A percentile compares a stretch with the other conserved stretches of the same genome.
Conservation (phyloP, 208 protist species). For the Strigomonas culicis region DNA sequence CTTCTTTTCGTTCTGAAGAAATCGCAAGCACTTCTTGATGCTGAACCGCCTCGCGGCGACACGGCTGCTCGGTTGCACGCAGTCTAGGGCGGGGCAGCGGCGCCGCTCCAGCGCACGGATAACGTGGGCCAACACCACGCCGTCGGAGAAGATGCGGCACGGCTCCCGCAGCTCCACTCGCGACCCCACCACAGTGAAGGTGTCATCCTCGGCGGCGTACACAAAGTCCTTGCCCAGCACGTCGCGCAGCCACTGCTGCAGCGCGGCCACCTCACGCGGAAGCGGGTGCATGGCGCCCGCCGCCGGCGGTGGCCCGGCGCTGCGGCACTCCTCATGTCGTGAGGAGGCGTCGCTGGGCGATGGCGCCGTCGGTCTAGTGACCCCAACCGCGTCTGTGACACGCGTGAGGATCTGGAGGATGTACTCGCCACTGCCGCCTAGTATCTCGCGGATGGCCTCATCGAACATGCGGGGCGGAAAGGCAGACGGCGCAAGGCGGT, state of each 20-base stretch:
- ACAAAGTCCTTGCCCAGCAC: slow-evolving; percentile 38
- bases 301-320: neutral
- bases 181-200: slow-evolving; percentile 21
- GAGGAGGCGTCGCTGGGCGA: neutral
- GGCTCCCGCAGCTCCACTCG: slow-evolving; percentile 8
- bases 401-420: slow-evolving; percentile 37
- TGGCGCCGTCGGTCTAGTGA: no score
- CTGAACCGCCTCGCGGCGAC: slow-evolving; percentile 68
- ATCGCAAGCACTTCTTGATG: slow-evolving; percentile 57
- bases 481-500: neutral
- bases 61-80: slow-evolving; percentile 47
- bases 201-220: slow-evolving; percentile 50
- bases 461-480: slow-evolving; percentile 12
- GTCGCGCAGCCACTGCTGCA: slow-evolving; percentile 40
- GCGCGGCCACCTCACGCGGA: neutral
- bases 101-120: slow-evolving; percentile 54
- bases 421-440: slow-evolving; percentile 39
- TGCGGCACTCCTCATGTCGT: slow-evolving; percentile 2
- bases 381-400: neutral
- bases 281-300: no score
- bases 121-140: slow-evolving; percentile 62
- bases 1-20: slow-evolving; percentile 43
- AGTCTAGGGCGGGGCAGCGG: slow-evolving; percentile 59
- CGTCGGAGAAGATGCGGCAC: slow-evolving; percentile 65
- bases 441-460: slow-evolving; percentile 25